Base-by-base conservation (phyloP, 2,329 filamentous ascomycete genomes). In the Trichoderma asperellum region DNA sequence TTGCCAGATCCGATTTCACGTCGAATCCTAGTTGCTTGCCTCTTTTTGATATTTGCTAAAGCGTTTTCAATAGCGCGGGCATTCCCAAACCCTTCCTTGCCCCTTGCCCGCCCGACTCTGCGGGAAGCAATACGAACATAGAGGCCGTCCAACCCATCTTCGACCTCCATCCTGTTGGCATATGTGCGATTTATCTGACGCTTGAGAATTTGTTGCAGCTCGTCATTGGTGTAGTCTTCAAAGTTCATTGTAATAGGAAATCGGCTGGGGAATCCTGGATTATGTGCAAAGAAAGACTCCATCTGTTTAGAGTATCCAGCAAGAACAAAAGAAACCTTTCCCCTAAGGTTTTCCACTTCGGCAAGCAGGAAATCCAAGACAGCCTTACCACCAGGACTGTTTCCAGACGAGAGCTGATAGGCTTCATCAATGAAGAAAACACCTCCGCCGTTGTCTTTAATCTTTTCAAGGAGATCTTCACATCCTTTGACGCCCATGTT, bases 351-450 rank as follows among this genome's bases (percentile, higher is more conserved):
- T 73, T 94, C 92, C 0, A 93, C 86, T 73, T 94, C 91, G 0
- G 90, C 84, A 0, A 95, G 84, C 0, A 95, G 81, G 70, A 85
- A 92, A 71, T 95, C 91, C 0, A 95, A 80, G 0, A 93, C 90
- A 0, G 85, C 84, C 0, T 79, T 81, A 0, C 91, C 91, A 0
- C 86, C 86, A 2, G 76, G 73, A 27, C 80, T 90, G 68, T 87
- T 86, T 0, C 85, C 85, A 0, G 86, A 87, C 0, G 87, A 84
- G 0, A 95, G 81, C 72, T 94, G 91, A 74, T 95, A 94, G 0
- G 92, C 91, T 76, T 95, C 92, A 70, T 95, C 92, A 27, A 95
- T 90, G 74, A 95, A 94, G 1, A 93, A 74, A 0, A 89, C 89
- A 0, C 92, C 92, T 0, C 91, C 92, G 0, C 87, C 88, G 0